Conservation (phyloP, 106 monocot genomes). For the Hemerocallis citrina region DNA sequence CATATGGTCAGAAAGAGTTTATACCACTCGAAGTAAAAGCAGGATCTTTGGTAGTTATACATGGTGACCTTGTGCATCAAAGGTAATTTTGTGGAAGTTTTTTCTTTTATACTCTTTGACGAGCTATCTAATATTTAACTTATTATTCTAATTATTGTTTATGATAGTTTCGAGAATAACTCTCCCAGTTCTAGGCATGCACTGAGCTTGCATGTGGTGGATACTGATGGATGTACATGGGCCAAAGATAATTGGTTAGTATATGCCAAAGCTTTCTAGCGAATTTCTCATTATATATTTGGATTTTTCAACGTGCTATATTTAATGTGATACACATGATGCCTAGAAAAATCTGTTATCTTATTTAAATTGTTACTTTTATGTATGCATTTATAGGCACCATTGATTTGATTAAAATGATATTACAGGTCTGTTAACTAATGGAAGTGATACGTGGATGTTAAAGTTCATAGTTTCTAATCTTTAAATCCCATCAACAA, state of each 20-base stretch:
- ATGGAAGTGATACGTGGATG: no score
- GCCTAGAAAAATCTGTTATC: no score
- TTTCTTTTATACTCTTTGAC: no score
- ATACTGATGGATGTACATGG: conserved; percentile 73
- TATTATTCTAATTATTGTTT: background rate
- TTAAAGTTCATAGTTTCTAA: no score
- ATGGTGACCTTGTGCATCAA: conserved; percentile 92
- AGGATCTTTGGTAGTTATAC: conserved; percentile 87
- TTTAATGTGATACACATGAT: background rate
- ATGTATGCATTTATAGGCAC: no score
- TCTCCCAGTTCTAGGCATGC: conserved; percentile 87
- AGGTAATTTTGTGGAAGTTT: no score
- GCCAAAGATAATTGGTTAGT: conserved; percentile 76
- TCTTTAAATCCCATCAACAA: no score
- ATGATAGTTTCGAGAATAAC: conserved; percentile 68
- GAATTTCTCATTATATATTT: background rate
- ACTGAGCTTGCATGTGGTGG: conserved; percentile 79
- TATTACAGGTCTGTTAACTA: no score
- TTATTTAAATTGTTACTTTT: no score
- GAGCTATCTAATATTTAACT: no score
- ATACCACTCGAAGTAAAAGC: conserved; percentile 81
- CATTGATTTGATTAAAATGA: no score
- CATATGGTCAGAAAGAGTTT: conserved; percentile 68
- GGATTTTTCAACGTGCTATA: background rate
- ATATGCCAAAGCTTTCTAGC: background rate